These are phyloP conservation scores for Zygotorulaspora chibaensis DNA, from an alignment of 805 yeast species.

Conservation along the genomic window DNA sequence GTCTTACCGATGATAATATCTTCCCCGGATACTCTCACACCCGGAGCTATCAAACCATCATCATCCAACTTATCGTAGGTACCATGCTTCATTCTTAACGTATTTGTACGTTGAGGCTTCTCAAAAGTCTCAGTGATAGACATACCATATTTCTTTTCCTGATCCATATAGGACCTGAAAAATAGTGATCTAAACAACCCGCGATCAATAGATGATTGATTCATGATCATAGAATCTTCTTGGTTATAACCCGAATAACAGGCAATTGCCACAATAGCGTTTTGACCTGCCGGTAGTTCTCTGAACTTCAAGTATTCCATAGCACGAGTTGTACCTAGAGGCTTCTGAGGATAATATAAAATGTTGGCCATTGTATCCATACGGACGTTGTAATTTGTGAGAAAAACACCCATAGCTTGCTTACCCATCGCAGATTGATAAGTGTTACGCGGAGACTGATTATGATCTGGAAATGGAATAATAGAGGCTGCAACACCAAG, in stretches of 20 bases:
- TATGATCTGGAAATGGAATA: slow-evolving; percentile 99
- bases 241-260: slow-evolving; percentile 99
- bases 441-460: slow-evolving; percentile 98
- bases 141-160: slow-evolving; percentile 98
- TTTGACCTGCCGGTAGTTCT: slow-evolving; percentile 98
- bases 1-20: slow-evolving; percentile 98
- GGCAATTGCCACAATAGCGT: slow-evolving; percentile 95
- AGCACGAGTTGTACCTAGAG: slow-evolving; percentile 94
- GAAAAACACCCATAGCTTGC: slow-evolving; percentile 98
- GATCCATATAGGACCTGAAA: slow-evolving; percentile 97
- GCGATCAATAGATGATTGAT: slow-evolving; percentile 94
- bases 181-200: slow-evolving; percentile 94
- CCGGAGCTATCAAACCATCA: slow-evolving; percentile 97
- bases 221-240: slow-evolving; percentile 99
- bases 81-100: slow-evolving; percentile 93
- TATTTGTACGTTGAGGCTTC: slow-evolving; percentile 91
- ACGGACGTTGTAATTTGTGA: slow-evolving; percentile 91
- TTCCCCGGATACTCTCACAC: slow-evolving; percentile 97
- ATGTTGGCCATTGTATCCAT: slow-evolving; percentile 99
- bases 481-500: slow-evolving; percentile 97
- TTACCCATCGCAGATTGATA: slow-evolving; percentile 99
- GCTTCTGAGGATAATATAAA: slow-evolving; percentile 95
- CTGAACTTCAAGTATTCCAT: slow-evolving; percentile 97
- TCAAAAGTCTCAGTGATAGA: slow-evolving; percentile 96
- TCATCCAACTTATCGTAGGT: slow-evolving; percentile 97